Conservation (phyloP, 1,284 basidiomycete species). For the Pseudomicrostroma phylloplanum region DNA sequence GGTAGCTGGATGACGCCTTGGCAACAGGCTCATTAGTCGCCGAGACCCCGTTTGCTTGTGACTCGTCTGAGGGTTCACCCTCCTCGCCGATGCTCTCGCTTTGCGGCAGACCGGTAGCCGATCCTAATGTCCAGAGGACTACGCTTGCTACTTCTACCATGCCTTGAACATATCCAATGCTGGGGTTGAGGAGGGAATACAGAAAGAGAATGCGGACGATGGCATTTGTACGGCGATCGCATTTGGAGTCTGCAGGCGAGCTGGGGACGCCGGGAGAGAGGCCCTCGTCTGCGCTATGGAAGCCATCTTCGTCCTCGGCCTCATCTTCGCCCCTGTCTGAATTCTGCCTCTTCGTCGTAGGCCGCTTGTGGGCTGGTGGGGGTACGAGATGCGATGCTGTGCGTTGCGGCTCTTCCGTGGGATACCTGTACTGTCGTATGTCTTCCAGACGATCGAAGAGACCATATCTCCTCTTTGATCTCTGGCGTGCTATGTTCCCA, state of each 20-base stretch:
- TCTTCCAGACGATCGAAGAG: too few relatives aligned
- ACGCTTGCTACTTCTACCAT: constrained; percentile 47
- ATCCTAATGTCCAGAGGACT: constrained; percentile 23
- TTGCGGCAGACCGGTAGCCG: not conserved
- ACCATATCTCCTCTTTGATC: too few relatives aligned
- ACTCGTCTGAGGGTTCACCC: not conserved
- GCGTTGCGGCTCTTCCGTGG: too few relatives aligned
- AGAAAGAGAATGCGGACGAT: constrained; percentile 45
- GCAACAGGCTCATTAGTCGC: constrained; percentile 1
- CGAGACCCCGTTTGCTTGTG: not conserved
- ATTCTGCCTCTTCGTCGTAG: constrained; percentile 10
- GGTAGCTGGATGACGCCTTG: too few relatives aligned
- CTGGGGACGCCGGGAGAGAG: not conserved
- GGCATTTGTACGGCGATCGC: constrained; percentile 34
- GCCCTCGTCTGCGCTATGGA: constrained; percentile 1
- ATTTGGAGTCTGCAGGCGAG: constrained; percentile 3
- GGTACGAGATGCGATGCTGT: too few relatives aligned
- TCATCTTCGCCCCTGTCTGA: constrained; percentile 19
- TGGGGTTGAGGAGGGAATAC: constrained; percentile 46
- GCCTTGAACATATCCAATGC: constrained; percentile 46
- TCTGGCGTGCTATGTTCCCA: too few relatives aligned
- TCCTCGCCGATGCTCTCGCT: not conserved
- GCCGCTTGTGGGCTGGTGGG: not conserved
- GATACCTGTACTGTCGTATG: too few relatives aligned
- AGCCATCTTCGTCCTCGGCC: constrained; percentile 2